A percentile compares a stretch with the other conserved stretches of the same genome.
These are phyloP conservation scores for Fraxinus quadrangulata DNA, from an alignment of 257 asterid genomes.

Conservation along the genomic window DNA sequence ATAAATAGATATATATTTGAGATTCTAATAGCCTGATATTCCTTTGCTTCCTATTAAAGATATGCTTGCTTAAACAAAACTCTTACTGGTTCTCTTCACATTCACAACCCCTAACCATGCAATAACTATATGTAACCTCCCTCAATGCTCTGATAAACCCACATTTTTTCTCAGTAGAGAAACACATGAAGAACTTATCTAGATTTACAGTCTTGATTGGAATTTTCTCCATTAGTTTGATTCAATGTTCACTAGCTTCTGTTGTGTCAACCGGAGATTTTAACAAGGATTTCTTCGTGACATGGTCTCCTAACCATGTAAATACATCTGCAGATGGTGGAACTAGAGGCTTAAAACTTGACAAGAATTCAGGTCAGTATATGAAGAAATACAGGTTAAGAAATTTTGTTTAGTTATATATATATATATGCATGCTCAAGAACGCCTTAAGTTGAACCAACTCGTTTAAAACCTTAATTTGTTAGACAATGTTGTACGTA, in stretches of 20 bases:
- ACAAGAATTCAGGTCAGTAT: conserved; percentile 62
- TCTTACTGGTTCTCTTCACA: conserved; percentile 44
- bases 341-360: conserved; percentile 60
- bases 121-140: conserved; percentile 27
- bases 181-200: conserved; percentile 28
- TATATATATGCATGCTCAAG: too few relatives aligned
- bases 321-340: conserved; percentile 73
- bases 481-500: neutral
- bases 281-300: conserved; percentile 72
- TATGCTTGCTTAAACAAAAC: conserved; percentile 68
- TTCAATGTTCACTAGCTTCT: conserved; percentile 46
- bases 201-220: conserved; percentile 23
- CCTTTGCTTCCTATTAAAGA: conserved; percentile 72
- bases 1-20: neutral
- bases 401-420: neutral
- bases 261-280: conserved; percentile 81
- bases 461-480: neutral
- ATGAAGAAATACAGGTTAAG: neutral
- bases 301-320: conserved; percentile 81
- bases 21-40: conserved; percentile 26
- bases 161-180: conserved; percentile 6
- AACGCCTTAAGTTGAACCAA: neutral
- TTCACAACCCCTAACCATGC: conserved; percentile 30
- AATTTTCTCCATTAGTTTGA: conserved; percentile 13
- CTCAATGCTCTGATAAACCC: neutral